Evolutionary conservation across 2,329 filamentous ascomycete species (phyloP).

Genomic region (Neofusicoccum sp.): DNA sequence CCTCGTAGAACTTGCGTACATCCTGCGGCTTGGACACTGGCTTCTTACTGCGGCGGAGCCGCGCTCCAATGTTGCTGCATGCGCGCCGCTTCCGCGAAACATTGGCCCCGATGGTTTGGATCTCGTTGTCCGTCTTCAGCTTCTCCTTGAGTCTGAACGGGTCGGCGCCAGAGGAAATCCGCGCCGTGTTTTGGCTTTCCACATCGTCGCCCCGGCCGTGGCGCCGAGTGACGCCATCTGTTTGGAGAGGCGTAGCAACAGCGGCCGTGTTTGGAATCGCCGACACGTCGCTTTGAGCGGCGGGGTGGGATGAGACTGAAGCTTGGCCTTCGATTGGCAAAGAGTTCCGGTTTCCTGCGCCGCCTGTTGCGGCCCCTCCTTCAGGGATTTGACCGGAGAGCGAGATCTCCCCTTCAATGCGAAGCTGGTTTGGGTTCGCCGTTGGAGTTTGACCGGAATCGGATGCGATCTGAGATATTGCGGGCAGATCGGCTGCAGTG

Average conservation of each 20-base stretch:
- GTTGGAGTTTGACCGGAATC: neutral
- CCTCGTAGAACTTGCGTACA: constrained; percentile 81
- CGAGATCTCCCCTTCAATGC: neutral
- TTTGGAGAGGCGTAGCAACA: neutral
- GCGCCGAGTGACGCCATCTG: neutral
- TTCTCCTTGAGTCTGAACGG: neutral
- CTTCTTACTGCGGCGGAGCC: no score
- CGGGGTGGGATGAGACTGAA: neutral
- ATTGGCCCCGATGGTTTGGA: neutral
- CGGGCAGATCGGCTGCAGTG: neutral
- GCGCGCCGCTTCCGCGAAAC: no score
- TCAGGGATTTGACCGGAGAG: neutral
- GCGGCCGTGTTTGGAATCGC: neutral
- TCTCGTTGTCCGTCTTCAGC: neutral
- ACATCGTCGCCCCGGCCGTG: neutral
- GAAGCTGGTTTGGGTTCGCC: neutral
- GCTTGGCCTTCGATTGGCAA: neutral
- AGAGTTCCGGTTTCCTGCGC: neutral
- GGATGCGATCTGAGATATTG: neutral
- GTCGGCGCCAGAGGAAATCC: neutral
- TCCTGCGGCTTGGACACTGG: constrained; percentile 36
- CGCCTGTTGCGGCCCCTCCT: neutral
- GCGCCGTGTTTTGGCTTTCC: neutral
- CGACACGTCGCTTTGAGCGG: no score
- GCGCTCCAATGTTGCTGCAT: no score